Conservation (phyloP, 2,329 filamentous ascomycete genomes). For the Periconia macrospinosa region DNA sequence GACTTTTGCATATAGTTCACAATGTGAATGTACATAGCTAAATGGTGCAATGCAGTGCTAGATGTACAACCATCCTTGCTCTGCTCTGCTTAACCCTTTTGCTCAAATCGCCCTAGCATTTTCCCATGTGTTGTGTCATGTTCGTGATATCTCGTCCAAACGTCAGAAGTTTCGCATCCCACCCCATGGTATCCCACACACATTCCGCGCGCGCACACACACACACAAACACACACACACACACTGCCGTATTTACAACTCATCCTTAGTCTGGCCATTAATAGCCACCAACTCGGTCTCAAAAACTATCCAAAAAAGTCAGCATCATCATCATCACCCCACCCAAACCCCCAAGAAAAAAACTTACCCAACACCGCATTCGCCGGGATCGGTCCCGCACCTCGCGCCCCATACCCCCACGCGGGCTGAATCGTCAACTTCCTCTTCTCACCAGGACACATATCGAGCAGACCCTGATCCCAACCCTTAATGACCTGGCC, state of each 20-base stretch:
- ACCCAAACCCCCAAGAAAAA: not conserved
- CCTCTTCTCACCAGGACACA: constrained; percentile 95
- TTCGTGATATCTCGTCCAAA: too few relatives aligned
- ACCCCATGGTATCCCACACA: too few relatives aligned
- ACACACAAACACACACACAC: too few relatives aligned
- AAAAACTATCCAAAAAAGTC: constrained; percentile 63
- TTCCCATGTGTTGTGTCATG: too few relatives aligned
- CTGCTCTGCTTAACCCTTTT: too few relatives aligned
- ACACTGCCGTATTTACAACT: constrained; percentile 38
- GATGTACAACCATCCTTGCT: too few relatives aligned
- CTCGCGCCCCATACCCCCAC: constrained; percentile 77
- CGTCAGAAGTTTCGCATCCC: too few relatives aligned
- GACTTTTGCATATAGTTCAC: too few relatives aligned
- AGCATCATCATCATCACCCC: constrained; percentile 7
- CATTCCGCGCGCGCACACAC: too few relatives aligned
- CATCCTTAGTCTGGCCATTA: constrained; percentile 63
- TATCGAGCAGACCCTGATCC: constrained; percentile 88
- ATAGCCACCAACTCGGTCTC: constrained; percentile 89
- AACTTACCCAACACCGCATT: constrained; percentile 73
- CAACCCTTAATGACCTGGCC: constrained; percentile 95
- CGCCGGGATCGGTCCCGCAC: constrained; percentile 82
- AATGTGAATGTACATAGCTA: too few relatives aligned
- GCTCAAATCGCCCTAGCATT: too few relatives aligned
- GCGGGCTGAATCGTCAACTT: constrained; percentile 88
- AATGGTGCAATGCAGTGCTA: too few relatives aligned